Base-by-base conservation (phyloP, 2,329 filamentous ascomycete genomes). In the Fusarium torreyae region DNA sequence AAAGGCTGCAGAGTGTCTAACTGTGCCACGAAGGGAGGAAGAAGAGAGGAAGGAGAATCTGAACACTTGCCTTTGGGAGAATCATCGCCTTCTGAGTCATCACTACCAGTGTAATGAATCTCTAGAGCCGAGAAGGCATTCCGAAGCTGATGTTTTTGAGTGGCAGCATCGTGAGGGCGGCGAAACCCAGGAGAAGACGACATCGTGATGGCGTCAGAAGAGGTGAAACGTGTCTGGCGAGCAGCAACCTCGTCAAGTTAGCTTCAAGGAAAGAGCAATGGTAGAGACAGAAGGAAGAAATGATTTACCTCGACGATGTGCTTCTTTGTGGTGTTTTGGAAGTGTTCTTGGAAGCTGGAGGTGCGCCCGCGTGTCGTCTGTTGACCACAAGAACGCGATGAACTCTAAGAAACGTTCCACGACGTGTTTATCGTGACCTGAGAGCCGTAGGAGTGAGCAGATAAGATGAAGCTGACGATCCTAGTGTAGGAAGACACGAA, bases 121-220 rank as follows among this genome's bases (percentile, higher is more conserved):
- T 55, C 48, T 3, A 64, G 39, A 33, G 24, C 42, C 6, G 67
- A 63, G 13, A 46, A 56, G 3, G 67, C 63, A 6, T 68, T 68
- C 9, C 67, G 64, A 38, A 68, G 53, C 2, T 31, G 33, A 5
- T 42, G 54, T 11, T 40, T 8, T 13, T 45, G 33, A 9, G 39
- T 54, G n/a, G 49, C 38, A 18, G 38, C 45, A 7, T 40, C 45
- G 11, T 42, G 57, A 15, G 58, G 51, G 20, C 57, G 68, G 9
- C 50, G 67, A 17, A 56, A 48, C 44, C 45, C 52, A 11, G 34
- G 45, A 11, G 34, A 42, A 24, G 67, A 68, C 36, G 63, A 49
- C 67, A 69, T 69, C 13, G 9, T 34, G 50, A 36, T 18, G 53
- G 33, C 18, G 31, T 20, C 36, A 28, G 38, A 24, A 28, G 31